These are phyloP conservation scores for Quercus rubra DNA, from an alignment of 306 rosid genomes.

Conservation along the genomic window DNA sequence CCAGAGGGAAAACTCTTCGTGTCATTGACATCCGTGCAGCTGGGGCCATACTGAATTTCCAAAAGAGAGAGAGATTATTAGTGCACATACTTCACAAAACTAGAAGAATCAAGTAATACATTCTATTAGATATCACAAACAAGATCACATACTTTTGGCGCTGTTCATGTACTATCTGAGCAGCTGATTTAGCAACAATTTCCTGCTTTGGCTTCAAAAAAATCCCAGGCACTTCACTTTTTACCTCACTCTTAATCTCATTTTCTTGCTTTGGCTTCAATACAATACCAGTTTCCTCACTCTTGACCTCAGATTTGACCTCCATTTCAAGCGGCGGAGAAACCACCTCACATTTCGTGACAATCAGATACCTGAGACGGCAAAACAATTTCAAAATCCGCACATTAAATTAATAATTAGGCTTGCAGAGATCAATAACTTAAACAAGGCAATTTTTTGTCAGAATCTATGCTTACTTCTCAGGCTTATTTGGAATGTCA, in stretches of 20 bases:
- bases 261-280: slow-evolving; percentile 40
- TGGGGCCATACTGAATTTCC: slow-evolving; percentile 58
- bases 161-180: slow-evolving; percentile 85
- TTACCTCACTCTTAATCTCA: slow-evolving; percentile 27
- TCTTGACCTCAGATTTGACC: slow-evolving; percentile 35
- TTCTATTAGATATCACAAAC: neutral
- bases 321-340: slow-evolving; percentile 73
- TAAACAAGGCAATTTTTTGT: neutral
- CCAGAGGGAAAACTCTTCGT: slow-evolving; percentile 83
- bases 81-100: neutral
- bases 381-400: neutral
- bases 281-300: slow-evolving; percentile 28
- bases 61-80: neutral
- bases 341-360: slow-evolving; percentile 65
- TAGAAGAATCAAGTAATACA: neutral
- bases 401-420: neutral
- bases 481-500: slow-evolving; percentile 62
- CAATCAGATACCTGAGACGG: slow-evolving; percentile 60
- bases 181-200: slow-evolving; percentile 69
- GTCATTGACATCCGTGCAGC: slow-evolving; percentile 87
- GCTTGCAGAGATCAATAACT: neutral
- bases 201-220: slow-evolving; percentile 70
- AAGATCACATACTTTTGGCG: slow-evolving; percentile 53
- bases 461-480: slow-evolving; percentile 50
- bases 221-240: slow-evolving; percentile 43